phyloP scores from a whole-genome alignment of 306 rosid genomes.

The Dalbergia cochinchinensis region DNA sequence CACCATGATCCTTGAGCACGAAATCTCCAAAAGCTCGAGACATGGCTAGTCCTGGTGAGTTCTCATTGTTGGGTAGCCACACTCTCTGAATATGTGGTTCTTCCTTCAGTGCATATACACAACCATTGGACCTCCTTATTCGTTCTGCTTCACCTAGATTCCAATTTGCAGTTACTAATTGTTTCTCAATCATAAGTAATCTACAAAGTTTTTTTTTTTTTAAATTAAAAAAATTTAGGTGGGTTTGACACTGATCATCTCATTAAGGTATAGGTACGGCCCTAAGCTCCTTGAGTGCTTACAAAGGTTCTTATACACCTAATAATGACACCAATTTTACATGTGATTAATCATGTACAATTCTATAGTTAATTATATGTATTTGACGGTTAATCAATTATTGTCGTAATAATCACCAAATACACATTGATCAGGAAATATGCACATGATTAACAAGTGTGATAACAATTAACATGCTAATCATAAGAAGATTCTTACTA shows the following conservation, averaged over 20 bases:
- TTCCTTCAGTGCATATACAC: constrained; percentile 63
- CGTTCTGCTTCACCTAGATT: constrained; percentile 69
- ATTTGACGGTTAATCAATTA: no score
- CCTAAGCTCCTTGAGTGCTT: no score
- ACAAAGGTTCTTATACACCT: no score
- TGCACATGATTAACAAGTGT: not conserved
- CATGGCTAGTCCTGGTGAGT: constrained; percentile 81
- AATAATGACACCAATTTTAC: no score
- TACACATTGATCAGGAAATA: not conserved
- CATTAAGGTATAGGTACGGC: no score
- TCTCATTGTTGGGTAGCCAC: constrained; percentile 63
- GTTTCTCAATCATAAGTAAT: not conserved
- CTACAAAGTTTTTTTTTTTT: not conserved
- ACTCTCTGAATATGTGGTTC: constrained; percentile 74
- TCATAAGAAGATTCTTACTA: constrained; percentile 51
- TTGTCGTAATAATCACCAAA: no score
- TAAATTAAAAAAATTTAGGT: no score
- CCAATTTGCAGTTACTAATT: not conserved
- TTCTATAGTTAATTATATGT: no score
- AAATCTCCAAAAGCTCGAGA: constrained; percentile 87
- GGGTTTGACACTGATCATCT: no score
- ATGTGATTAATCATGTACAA: no score
- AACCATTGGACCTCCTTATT: constrained; percentile 66
- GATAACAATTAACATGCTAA: not conserved
- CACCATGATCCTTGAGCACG: constrained; percentile 72